A percentile compares a stretch with the other conserved stretches of the same genome.
phyloP scores from a whole-genome alignment of 306 rosid species.

The Cercis canadensis region DNA sequence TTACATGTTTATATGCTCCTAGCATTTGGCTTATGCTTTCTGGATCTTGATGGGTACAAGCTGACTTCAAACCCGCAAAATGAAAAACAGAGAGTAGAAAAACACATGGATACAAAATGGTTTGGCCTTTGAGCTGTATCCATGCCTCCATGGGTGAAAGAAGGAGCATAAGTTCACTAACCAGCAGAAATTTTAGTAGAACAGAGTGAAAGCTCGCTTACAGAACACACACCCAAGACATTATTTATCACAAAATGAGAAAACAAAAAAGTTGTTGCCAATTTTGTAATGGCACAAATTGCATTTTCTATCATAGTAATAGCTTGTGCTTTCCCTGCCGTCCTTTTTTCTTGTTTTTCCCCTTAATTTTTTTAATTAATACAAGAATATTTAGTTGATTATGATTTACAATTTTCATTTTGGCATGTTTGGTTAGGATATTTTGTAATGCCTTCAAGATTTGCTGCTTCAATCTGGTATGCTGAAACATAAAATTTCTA shows the following conservation, averaged over 20 bases:
- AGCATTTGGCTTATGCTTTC: not conserved
- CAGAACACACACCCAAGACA: not conserved
- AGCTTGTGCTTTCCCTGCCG: not conserved
- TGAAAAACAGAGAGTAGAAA: too few relatives aligned
- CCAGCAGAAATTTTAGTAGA: constrained; percentile 2
- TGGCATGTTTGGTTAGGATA: not conserved
- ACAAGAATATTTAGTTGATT: too few relatives aligned
- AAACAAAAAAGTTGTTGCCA: not conserved
- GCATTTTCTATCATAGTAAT: constrained; percentile 17
- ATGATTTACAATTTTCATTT: too few relatives aligned
- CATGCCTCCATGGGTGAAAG: constrained; percentile 7
- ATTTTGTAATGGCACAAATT: constrained; percentile 13
- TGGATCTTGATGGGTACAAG: not conserved
- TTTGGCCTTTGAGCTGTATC: not conserved
- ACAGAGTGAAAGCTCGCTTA: constrained; percentile 9
- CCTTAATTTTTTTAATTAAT: too few relatives aligned
- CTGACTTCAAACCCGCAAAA: not conserved
- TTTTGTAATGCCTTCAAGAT: not conserved
- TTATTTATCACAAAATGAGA: not conserved
- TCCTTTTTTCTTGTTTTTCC: not conserved
- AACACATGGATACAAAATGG: too few relatives aligned
- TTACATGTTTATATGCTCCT: constrained; percentile 1
- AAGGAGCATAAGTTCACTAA: constrained; percentile 5
- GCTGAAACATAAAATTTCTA: constrained; percentile 33
- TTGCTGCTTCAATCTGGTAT: constrained; percentile 20